Base-by-base conservation (phyloP, 2,329 filamentous ascomycete genomes). In the Monosporascus cannonballus region DNA sequence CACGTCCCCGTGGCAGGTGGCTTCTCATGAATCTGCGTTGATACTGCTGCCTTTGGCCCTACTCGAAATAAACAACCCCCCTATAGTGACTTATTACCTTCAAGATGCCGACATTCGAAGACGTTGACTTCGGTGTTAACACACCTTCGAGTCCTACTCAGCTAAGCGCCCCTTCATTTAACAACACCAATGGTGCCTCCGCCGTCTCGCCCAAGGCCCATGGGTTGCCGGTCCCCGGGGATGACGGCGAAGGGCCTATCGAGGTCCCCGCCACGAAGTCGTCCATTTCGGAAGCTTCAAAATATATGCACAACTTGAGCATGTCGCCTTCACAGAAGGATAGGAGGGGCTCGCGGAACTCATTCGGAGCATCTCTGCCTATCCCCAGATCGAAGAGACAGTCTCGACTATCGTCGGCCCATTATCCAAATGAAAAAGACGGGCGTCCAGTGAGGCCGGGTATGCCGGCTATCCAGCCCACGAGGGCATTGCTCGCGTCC, bases 231-330 rank as follows among this genome's bases (percentile, higher is more conserved):
- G 72, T 76, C 52, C 77, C 78, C 34, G 70, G 70, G 42, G 75
- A 75, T 25, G 59, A 70, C 47, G 71, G 67, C 18, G 64, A 75
- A 54, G 77, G 76, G 51, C 75, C 83, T 44, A 80, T 90, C 63
- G 86, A 90, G 71, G 77, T 90, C 47, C 86, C 86, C 41, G 85
- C 86, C 24, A 80, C 84, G 51, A 74, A 84, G 59, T 87, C 83
- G 51, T 80, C 84, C 51, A 81, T 88, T 57, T 84, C 86, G 34
- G 84, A 90, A 71, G 82, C 81, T 25, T 72, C 79, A 45, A 76
- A 79, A 59, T 86, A 85, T 71, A 89, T 90, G 86, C 86, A 90
- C 77, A 84, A 81, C 63, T 75, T 90, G 63, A 87, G 83, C 63
- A 72, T 85, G 46, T 75, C 79, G 15, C 86, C 85, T 17, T 89